A percentile compares a stretch with the other conserved stretches of the same genome.
phyloP scores from a whole-genome alignment of 495 filamentous ascomycete species.

The Gamarada debralockiae region DNA sequence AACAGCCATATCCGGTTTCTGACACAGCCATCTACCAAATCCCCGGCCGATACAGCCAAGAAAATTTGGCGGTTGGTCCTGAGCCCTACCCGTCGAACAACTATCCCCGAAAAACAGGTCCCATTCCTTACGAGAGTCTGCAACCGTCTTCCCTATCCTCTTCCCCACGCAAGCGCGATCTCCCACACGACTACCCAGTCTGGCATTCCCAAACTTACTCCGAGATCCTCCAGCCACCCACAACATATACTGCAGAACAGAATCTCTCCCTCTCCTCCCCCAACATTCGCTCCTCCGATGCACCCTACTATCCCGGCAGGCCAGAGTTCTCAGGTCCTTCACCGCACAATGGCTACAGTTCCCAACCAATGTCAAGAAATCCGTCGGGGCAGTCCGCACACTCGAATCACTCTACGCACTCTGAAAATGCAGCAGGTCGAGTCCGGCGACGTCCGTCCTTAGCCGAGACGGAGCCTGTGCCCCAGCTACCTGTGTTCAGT shows the following conservation, averaged over 20 bases:
- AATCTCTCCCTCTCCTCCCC: slow-evolving; percentile 26
- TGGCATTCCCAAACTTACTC: slow-evolving; percentile 24
- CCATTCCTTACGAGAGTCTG: slow-evolving; percentile 11
- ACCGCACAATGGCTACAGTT: slow-evolving; percentile 39
- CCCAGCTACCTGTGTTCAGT: slow-evolving; percentile 19
- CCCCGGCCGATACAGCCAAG: slow-evolving; percentile 9
- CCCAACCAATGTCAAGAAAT: slow-evolving; percentile 55
- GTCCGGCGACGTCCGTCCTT: slow-evolving; percentile 15
- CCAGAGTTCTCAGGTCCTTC: slow-evolving; percentile 13
- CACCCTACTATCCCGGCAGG: slow-evolving; percentile 19
- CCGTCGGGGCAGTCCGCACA: slow-evolving; percentile 29
- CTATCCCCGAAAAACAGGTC: slow-evolving; percentile 18
- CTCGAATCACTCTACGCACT: slow-evolving; percentile 8
- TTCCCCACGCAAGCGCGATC: neutral
- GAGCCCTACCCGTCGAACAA: neutral
- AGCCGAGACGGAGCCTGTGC: slow-evolving; percentile 24
- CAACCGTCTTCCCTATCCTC: neutral
- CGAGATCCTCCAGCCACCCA: slow-evolving; percentile 24
- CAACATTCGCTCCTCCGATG: slow-evolving; percentile 19
- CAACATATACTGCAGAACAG: slow-evolving; percentile 18
- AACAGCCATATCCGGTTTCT: neutral
- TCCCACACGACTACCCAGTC: slow-evolving; percentile 7
- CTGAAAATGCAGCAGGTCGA: slow-evolving; percentile 8
- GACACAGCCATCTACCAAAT: slow-evolving; percentile 10
- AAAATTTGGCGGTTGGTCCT: neutral